Evolutionary conservation across 768 basidiomycete genomes (phyloP), one percentile per base, ranked within the genome.

Genomic region (Tulasnella sp.): DNA sequence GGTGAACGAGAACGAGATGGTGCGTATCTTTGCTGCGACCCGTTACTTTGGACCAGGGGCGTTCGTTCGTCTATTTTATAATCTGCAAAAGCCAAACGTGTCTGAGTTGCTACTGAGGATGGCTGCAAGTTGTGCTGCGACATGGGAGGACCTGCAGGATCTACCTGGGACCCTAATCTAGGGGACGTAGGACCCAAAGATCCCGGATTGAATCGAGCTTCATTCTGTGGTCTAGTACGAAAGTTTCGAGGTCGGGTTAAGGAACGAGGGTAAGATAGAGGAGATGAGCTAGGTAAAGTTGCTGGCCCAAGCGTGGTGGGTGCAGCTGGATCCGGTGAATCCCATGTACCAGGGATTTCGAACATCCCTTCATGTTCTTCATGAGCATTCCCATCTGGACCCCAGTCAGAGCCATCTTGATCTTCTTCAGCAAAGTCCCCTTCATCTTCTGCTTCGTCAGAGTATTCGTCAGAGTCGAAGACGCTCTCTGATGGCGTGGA

Each of bases 391-490:
- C 29, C n/a, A 4, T 51, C 40, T 29, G n/a, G 10, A 13, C 27
- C 40, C n/a, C 37, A 39, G 25, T 45, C 43, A 42, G 20, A 20
- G 50, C 35, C 20, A 29, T 24, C 44, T 16, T 53, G 43, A 25
- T 45, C 43, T 31, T 53, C 51, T 19, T 22, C 51, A 20, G 15
- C 46, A 16, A n/a, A 15, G 37, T 32, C 37, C 15, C 19, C 46
- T 15, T 27, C 16, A 27, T 32, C 43, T 19, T 35, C 34, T 19
- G 34, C 19, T 12, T 35, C 34, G 34, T 35, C 34, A 19, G 12
- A 19, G 50, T 44, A 43, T 25, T 44, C 41, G 16, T 51, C 48
- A 28, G 25, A 37, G 28, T 45, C 50, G 12, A 50, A 50, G n/a
- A 12, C 16, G 34, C 33, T 32, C 2, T 3, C 49, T 2, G 31